Base-by-base conservation (phyloP, 495 filamentous ascomycete genomes). In the Glarea lozoyensis region DNA sequence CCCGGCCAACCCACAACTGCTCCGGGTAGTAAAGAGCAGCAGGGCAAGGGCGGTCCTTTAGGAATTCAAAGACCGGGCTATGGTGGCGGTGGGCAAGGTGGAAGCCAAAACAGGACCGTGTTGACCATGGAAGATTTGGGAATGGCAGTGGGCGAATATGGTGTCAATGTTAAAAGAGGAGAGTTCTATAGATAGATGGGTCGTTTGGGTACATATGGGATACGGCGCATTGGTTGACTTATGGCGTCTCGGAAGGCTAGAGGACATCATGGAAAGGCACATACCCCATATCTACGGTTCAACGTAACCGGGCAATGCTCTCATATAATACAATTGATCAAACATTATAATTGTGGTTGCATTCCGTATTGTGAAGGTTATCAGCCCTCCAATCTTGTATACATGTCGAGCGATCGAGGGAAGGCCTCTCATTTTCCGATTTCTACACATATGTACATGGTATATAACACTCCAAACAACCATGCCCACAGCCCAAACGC, bases 41-140 rank as follows among this genome's bases (percentile, higher is more conserved):
- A 56, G 56, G 73, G 71, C 59, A 58, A 46, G 43, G 72, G 67
- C 15, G 75, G 74, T 12, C 79, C 88, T 46, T 63, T 95, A 16
- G 92, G 93, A 4, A 88, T 89, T 47, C 88, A 92, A 67, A 64
- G 92, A 38, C 79, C 93, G 17, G 93, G 92, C 4, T 97, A 84
- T 63, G 92, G 88, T 10, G 90, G 88, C 52, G 92, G 90, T 48
- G 92, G 90, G 0, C 84, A 84, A 39, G 93, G 88, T 18, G 87
- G 89, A 0, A 84, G 82, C 31, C 86, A 92, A 63, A 92, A 90
- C 30, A 75, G 90, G 39, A 96, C 92, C 25, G 92, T 98, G 49
- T 65, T 98, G 45, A 97, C 93, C 4, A 97, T 98, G 92, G 92
- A 98, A 66, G 92, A 98, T 71, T 60, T 98, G 55, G 92, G 92